Evolutionary conservation across 805 yeast species (phyloP), one percentile per base, ranked within the genome.

Genomic region (Cyberlindnera euphorbiae): DNA sequence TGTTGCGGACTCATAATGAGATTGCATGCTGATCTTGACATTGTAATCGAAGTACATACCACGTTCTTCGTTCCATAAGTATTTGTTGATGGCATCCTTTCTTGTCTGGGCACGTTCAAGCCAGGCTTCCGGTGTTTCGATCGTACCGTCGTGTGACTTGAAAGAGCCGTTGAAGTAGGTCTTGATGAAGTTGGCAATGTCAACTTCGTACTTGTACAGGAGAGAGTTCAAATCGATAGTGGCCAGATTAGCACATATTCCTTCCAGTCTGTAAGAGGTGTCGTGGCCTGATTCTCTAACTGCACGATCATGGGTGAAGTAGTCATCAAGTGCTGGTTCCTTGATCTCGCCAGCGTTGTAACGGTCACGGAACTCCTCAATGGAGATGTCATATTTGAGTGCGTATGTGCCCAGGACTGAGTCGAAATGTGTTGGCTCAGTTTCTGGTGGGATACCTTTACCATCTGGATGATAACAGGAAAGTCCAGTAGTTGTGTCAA

Each of bases 231-330:
- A 68, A 57, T 90, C 98, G 32, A 90, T 80, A 0, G 97, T 90
- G 2, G 95, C 96, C 47, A 90, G 64, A 55, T 83, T 67, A 0
- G 96, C 96, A 60, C 96, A 87, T 28, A 77, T 73, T 26, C 95
- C 95, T 60, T 89, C 96, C 35, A 93, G 66, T 51, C 98, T 69
- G 53, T 89, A 87, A 2, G 90, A 71, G 0, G 97, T 93, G 56
- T 90, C 98, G 57, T 93, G 97, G 1, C 98, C 98, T 22, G 93
- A 80, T 61, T 90, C 98, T 55, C 98, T 75, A 9, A 90, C 95
- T 1, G 95, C 97, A 40, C 97, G 69, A 58, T 90, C 98, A 55
- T 90, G 96, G 33, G 84, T 59, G 56, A 90, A 85, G 56, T 85
- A 90, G 44, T 77, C 88, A 53, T 93, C 97, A 41, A 90, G 67